phyloP scores from a whole-genome alignment of 2,329 filamentous ascomycete species.

The Moelleriella libera region DNA sequence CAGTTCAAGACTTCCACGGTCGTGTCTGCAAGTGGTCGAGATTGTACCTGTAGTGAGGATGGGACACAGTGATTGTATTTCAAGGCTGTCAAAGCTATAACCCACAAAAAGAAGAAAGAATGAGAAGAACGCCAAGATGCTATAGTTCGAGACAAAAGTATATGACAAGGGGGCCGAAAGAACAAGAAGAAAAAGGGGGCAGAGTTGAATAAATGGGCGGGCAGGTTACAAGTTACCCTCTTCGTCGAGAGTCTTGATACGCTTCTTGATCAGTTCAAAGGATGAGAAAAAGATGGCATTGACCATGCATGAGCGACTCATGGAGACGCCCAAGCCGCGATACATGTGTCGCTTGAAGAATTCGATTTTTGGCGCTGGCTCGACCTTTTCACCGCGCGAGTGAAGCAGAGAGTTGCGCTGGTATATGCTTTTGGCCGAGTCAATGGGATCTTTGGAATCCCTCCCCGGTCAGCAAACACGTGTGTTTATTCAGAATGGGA shows the following conservation, averaged over 20 bases:
- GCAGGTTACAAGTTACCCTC: conserved; percentile 6
- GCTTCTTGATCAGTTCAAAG: conserved; percentile 71
- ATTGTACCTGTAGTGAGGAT: background rate
- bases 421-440: conserved; percentile 75
- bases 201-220: too few relatives aligned
- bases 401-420: conserved; percentile 67
- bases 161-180: too few relatives aligned
- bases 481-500: too few relatives aligned
- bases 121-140: background rate
- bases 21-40: too few relatives aligned
- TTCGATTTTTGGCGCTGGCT: conserved; percentile 56
- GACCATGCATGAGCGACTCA: conserved; percentile 67
- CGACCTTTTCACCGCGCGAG: conserved; percentile 47
- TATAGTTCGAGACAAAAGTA: too few relatives aligned
- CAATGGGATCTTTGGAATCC: conserved; percentile 43
- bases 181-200: background rate
- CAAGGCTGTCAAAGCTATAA: background rate
- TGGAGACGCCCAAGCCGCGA: conserved; percentile 68
- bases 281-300: conserved; percentile 86
- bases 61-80: background rate
- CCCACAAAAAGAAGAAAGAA: background rate
- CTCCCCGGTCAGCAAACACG: too few relatives aligned
- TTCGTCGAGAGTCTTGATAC: conserved; percentile 36
- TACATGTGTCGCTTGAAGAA: conserved; percentile 72
- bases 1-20: too few relatives aligned